Base-by-base conservation (phyloP, 1,284 basidiomycete species). In the Bondarzewia mesenterica region DNA sequence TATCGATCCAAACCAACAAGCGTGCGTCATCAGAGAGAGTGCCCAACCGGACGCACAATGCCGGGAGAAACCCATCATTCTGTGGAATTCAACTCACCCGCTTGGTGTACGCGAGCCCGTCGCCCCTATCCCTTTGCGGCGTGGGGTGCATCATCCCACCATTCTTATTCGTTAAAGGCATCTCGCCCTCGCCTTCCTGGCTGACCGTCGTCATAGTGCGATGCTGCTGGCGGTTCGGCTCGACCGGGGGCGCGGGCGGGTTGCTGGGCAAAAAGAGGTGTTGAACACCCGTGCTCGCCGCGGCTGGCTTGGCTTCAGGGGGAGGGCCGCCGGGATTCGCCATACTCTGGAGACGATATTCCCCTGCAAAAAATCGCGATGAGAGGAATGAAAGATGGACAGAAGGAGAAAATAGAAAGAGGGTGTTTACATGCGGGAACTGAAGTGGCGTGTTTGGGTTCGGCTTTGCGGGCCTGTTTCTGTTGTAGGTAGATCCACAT, bases 381-480 rank as follows among this genome's bases (percentile, higher is more conserved):
- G 16, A 14, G 10, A 12, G n/a, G 4, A 12, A n/a, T 32, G 4
- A 12, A 32, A 32, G 7, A 32, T n/a, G n/a, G n/a, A 7, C 29
- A 12, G 4, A n/a, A 32, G 10, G 29, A 10, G 29, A 32, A 32
- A 32, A 32, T 4, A 32, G 29, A 7, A 7, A 12, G 4, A 3
- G 37, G 20, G 7, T 21, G 39, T 52, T 39, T 42, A 58, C 56
- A 57, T 26, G 39, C 48, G 3, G 56, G 49, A 27, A 57, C 42
- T n/a, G 44, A 36, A 6, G 46, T 48, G 10, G 23, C 38, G 22
- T 52, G 44, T 6, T 37, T 36, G 18, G 45, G 45, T 14, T 58
- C 53, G 23, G 47, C 53, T 42, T 52, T 57, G 23, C 52, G 48
- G 4, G 55, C 45, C 23, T 57, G 56, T 7, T 45, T 55, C 5